Conservation (phyloP, 768 basidiomycete genomes). For the Leccinum obscurum region DNA sequence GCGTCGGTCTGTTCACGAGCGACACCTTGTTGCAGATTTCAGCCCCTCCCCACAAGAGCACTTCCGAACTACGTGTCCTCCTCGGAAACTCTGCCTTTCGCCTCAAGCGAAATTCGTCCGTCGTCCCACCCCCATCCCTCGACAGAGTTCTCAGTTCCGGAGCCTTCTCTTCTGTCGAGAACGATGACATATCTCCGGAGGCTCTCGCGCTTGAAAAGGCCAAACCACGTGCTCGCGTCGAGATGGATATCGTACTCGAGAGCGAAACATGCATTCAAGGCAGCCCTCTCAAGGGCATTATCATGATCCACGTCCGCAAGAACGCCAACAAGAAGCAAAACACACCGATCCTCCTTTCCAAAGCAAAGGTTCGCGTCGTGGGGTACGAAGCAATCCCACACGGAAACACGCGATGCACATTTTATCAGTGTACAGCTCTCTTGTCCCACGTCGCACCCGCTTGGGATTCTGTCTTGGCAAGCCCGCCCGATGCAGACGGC, state of each 20-base stretch:
- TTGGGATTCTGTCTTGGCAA: conserved; percentile 43
- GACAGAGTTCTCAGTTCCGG: conserved; percentile 10
- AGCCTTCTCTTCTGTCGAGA: neutral
- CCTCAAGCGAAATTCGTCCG: conserved; percentile 52
- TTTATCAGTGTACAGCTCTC: conserved; percentile 71
- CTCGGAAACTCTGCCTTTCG: conserved; percentile 62
- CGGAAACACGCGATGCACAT: conserved; percentile 65
- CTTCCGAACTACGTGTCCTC: conserved; percentile 58
- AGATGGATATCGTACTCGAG: conserved; percentile 78
- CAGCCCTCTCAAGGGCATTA: conserved; percentile 62
- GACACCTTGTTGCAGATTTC: conserved; percentile 56
- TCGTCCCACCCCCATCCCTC: conserved; percentile 34
- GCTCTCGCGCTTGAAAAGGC: conserved; percentile 66
- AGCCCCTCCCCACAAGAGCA: conserved; percentile 48
- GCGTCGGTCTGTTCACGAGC: conserved; percentile 40
- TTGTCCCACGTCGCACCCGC: conserved; percentile 51
- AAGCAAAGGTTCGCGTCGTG: conserved; percentile 76
- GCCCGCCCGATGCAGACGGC: conserved; percentile 56
- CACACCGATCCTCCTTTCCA: conserved; percentile 60
- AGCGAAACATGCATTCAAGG: conserved; percentile 80
- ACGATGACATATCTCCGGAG: conserved; percentile 21
- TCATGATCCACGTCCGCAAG: conserved; percentile 64
- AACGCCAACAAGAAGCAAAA: conserved; percentile 51
- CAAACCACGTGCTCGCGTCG: conserved; percentile 70
- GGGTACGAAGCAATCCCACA: conserved; percentile 77